phyloP scores from a whole-genome alignment of 768 basidiomycete species.

The Suillus clintonianus region DNA sequence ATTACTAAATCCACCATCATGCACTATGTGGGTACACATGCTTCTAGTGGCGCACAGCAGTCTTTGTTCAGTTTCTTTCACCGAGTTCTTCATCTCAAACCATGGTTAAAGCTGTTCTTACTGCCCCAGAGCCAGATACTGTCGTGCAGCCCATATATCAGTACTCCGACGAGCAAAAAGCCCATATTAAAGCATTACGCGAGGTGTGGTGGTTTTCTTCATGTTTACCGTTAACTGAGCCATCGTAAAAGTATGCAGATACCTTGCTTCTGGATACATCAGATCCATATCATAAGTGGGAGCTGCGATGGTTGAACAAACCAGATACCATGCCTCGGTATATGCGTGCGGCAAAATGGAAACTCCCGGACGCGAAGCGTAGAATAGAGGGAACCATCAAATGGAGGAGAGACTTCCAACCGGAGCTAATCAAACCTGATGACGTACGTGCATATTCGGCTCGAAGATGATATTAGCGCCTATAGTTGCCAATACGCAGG shows the following conservation, averaged over 20 bases:
- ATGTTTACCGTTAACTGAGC: neutral
- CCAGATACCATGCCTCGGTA: conserved; percentile 71
- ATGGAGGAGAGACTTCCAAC: conserved; percentile 84
- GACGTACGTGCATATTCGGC: conserved; percentile 43
- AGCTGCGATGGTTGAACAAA: conserved; percentile 70
- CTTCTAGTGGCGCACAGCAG: neutral
- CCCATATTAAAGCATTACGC: conserved; percentile 58
- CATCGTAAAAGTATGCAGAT: conserved; percentile 57
- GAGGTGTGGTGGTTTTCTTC: conserved; percentile 46
- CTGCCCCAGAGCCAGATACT: conserved; percentile 54
- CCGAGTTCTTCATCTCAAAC: neutral
- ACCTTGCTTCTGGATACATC: conserved; percentile 61
- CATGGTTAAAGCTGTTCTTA: conserved; percentile 52
- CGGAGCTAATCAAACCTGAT: conserved; percentile 80
- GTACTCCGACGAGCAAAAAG: conserved; percentile 65
- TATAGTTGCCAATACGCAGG: conserved; percentile 29
- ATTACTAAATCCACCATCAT: neutral
- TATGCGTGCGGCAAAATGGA: conserved; percentile 87
- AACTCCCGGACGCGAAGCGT: conserved; percentile 71
- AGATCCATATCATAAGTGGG: conserved; percentile 78
- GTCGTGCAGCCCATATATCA: conserved; percentile 53
- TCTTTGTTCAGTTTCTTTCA: neutral
- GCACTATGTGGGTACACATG: neutral
- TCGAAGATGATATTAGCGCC: neutral
- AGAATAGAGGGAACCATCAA: conserved; percentile 78